phyloP scores from a whole-genome alignment of 1,284 basidiomycete genomes.

The Ganoderma resinaceum region DNA sequence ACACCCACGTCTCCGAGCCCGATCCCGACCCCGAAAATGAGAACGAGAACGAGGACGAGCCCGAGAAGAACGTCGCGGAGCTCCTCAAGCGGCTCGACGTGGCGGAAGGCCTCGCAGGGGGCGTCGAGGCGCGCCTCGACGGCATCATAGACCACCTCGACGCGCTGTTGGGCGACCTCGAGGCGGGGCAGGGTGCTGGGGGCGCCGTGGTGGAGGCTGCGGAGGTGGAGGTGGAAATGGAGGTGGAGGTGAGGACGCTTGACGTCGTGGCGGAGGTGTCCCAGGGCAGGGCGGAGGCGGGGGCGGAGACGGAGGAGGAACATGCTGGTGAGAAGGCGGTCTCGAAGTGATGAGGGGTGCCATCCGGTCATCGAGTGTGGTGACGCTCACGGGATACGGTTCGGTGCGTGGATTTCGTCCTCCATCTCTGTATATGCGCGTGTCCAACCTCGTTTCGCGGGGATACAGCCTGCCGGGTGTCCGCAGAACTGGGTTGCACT shows the following conservation, averaged over 20 bases:
- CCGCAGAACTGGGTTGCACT: no score
- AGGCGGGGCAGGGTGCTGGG: conserved; percentile 30
- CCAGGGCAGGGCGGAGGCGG: not conserved
- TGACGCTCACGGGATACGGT: not conserved
- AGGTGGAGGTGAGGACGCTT: not conserved
- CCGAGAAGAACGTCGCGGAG: conserved; percentile 41
- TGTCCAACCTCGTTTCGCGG: not conserved
- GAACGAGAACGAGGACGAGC: no score
- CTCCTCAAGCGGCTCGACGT: conserved; percentile 57
- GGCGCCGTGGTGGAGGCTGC: not conserved
- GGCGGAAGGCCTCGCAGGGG: conserved; percentile 61
- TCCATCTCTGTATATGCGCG: not conserved
- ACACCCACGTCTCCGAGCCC: conserved; percentile 43
- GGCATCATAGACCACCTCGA: conserved; percentile 63
- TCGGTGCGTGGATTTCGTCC: not conserved
- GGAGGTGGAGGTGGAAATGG: not conserved
- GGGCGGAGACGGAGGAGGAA: no score
- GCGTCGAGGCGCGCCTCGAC: conserved; percentile 65
- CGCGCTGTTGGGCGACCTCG: conserved; percentile 54
- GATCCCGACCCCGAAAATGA: no score
- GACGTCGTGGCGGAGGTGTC: not conserved
- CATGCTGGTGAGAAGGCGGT: not conserved
- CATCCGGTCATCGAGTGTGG: no score
- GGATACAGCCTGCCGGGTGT: no score
- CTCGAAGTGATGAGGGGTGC: not conserved